A percentile compares a stretch with the other conserved stretches of the same genome.
Evolutionary conservation across 441 rosid species (phyloP).

Genomic region (Bruguiera hainesii): DNA sequence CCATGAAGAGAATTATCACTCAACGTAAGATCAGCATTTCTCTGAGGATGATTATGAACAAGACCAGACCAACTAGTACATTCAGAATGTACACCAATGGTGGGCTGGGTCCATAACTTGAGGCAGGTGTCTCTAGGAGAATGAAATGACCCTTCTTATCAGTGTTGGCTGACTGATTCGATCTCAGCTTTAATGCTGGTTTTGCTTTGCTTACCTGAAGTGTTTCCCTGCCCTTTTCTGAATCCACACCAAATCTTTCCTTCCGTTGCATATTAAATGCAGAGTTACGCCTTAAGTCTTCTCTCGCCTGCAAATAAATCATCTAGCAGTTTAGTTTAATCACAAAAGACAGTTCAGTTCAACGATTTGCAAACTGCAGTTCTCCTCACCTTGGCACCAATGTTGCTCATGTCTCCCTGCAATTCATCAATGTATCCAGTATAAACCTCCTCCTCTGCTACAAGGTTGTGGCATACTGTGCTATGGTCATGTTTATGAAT

Average conservation of each 20-base stretch:
- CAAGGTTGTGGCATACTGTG: background rate
- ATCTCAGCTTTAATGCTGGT: background rate
- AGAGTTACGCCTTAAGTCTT: background rate
- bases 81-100: constrained; percentile 8
- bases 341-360: background rate
- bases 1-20: too few relatives aligned
- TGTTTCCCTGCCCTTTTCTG: constrained; percentile 3
- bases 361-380: background rate
- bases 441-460: background rate
- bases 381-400: background rate
- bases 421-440: background rate
- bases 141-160: constrained; percentile 1
- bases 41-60: background rate
- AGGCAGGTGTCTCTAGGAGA: constrained; percentile 1
- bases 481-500: background rate
- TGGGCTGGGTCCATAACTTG: constrained; percentile 10
- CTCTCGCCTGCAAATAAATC: constrained; percentile 14
- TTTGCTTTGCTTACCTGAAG: background rate
- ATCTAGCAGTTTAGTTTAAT: background rate
- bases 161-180: background rate
- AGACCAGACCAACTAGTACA: constrained; percentile 2
- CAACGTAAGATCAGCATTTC: background rate
- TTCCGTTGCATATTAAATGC: constrained; percentile 1
- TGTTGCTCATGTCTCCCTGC: background rate
- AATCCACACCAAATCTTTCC: background rate